phyloP scores from a whole-genome alignment of 2,329 filamentous ascomycete genomes.

The Mariannaea sp. region DNA sequence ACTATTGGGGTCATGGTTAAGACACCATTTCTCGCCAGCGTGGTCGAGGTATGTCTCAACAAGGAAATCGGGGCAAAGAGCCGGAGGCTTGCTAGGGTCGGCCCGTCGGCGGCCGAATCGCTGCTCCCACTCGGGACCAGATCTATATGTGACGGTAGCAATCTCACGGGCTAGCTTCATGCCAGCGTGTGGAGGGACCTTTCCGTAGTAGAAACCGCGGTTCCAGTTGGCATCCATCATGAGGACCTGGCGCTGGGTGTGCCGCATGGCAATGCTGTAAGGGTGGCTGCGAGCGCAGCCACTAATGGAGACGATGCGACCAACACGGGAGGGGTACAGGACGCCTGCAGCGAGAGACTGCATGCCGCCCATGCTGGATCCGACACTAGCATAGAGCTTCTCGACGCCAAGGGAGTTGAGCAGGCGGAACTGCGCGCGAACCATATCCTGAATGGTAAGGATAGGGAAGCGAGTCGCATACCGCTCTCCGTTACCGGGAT shows the following conservation, averaged over 20 bases:
- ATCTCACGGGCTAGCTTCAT: slow-evolving; percentile 99
- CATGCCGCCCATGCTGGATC: slow-evolving; percentile 98
- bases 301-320: slow-evolving; percentile 84
- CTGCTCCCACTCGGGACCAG: slow-evolving; percentile 96
- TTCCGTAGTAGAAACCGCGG: slow-evolving; percentile 89
- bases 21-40: slow-evolving; percentile 95
- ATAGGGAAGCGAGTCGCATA: slow-evolving; percentile 97
- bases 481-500: slow-evolving; percentile 83
- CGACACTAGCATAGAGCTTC: slow-evolving; percentile 88
- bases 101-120: slow-evolving; percentile 87
- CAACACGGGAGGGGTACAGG: slow-evolving; percentile 80
- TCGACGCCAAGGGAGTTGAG: slow-evolving; percentile 78
- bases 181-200: slow-evolving; percentile 87
- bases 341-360: slow-evolving; percentile 88
- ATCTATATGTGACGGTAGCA: slow-evolving; percentile 95
- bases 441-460: slow-evolving; percentile 96
- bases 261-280: slow-evolving; percentile 98
- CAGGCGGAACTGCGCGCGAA: slow-evolving; percentile 89
- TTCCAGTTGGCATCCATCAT: slow-evolving; percentile 99
- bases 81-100: slow-evolving; percentile 83
- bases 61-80: slow-evolving; percentile 94
- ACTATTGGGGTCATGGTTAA: slow-evolving; percentile 96
- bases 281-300: slow-evolving; percentile 94
- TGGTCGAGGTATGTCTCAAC: slow-evolving; percentile 99
- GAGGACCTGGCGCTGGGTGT: slow-evolving; percentile 94